A percentile compares a stretch with the other conserved stretches of the same genome.
Conservation (phyloP, 2,329 filamentous ascomycete genomes). For the Tolypocladium ophioglossoides region DNA sequence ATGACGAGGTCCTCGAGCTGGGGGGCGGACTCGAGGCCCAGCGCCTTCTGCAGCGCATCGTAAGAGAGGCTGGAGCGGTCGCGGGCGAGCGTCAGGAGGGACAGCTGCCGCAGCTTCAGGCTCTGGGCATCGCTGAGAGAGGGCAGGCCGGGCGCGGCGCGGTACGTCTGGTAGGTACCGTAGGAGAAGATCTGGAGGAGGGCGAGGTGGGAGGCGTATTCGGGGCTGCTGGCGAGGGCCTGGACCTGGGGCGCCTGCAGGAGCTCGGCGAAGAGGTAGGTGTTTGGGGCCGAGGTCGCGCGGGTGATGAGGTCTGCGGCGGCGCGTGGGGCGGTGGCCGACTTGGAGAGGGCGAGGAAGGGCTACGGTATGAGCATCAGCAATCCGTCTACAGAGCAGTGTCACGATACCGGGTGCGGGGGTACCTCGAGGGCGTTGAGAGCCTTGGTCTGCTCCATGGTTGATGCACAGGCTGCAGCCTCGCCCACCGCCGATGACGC, state of each 20-base stretch:
- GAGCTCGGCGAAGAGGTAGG: constrained; percentile 91
- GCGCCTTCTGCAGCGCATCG: constrained; percentile 49
- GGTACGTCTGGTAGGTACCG: constrained; percentile 76
- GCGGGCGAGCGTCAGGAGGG: constrained; percentile 70
- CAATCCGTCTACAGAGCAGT: not conserved
- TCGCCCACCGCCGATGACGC: not conserved
- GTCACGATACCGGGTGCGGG: constrained; percentile 9
- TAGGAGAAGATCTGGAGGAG: constrained; percentile 86
- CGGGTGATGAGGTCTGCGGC: constrained; percentile 77
- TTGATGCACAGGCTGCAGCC: constrained; percentile 8
- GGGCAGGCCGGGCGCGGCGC: constrained; percentile 45
- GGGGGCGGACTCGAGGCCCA: constrained; percentile 55
- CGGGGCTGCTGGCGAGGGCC: constrained; percentile 48
- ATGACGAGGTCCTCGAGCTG: constrained; percentile 82
- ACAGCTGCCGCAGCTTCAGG: constrained; percentile 83
- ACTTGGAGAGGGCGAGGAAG: constrained; percentile 82
- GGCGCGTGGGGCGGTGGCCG: constrained; percentile 72
- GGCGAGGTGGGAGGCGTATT: constrained; percentile 53
- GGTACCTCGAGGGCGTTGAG: constrained; percentile 52
- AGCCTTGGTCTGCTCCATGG: constrained; percentile 65
- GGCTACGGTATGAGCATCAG: constrained; percentile 45
- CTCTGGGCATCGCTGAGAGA: constrained; percentile 60
- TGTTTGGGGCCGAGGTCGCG: constrained; percentile 81
- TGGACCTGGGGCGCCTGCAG: constrained; percentile 72
- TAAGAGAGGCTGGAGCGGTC: constrained; percentile 64